A percentile compares a stretch with the other conserved stretches of the same genome.
Evolutionary conservation across 139 green algal genomes (phyloP).

Genomic region (Volvox africanus): DNA sequence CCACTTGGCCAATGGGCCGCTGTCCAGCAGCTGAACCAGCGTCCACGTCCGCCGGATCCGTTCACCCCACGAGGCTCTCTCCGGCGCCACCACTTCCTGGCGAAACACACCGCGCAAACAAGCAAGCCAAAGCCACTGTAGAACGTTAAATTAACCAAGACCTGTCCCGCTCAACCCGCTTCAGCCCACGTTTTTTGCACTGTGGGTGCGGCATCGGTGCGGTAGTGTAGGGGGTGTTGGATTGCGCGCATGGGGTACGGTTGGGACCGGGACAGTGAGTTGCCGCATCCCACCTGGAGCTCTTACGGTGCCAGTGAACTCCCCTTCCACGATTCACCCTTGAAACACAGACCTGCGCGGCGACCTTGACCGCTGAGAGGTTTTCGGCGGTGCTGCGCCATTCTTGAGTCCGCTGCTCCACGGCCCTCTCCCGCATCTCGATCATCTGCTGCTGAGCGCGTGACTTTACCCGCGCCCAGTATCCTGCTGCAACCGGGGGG

Average conservation of each 20-base stretch:
- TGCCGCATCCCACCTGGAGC: too few species aligned
- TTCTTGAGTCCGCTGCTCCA: not conserved
- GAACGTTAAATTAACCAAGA: too few species aligned
- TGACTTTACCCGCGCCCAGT: slow-evolving; percentile 17
- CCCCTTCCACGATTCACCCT: too few species aligned
- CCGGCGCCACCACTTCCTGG: slow-evolving; percentile 30
- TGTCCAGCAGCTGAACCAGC: slow-evolving; percentile 43
- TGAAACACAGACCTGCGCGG: slow-evolving; percentile 8
- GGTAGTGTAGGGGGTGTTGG: too few species aligned
- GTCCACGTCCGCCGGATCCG: not conserved
- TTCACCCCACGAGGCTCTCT: not conserved
- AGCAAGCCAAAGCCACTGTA: not conserved
- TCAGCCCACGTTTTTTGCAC: too few species aligned
- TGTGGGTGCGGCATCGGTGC: too few species aligned
- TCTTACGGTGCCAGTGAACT: too few species aligned
- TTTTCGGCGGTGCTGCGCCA: not conserved
- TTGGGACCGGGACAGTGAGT: too few species aligned
- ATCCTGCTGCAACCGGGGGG: not conserved
- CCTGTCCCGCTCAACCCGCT: too few species aligned
- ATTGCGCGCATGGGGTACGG: too few species aligned
- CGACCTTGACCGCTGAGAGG: slow-evolving; percentile 12
- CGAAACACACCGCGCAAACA: not conserved
- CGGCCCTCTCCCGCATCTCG: not conserved
- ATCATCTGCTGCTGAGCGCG: not conserved
- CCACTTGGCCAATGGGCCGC: slow-evolving; percentile 44